phyloP scores from a whole-genome alignment of 306 rosid species.

The Cucumis hystrix region DNA sequence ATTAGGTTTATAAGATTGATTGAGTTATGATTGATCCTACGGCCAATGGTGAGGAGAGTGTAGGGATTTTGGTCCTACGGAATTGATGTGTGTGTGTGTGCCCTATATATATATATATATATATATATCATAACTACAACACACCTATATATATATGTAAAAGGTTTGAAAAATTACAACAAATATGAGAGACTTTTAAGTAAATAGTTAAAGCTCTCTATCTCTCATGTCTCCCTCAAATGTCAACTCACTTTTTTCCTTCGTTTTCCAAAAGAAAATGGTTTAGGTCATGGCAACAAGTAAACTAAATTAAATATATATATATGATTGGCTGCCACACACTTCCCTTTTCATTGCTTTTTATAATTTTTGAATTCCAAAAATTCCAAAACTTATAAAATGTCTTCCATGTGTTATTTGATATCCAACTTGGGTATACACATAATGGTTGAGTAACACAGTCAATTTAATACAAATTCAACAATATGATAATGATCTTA shows the following conservation, averaged over 20 bases:
- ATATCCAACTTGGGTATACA: too few relatives aligned
- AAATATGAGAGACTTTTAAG: too few relatives aligned
- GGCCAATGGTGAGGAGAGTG: background rate
- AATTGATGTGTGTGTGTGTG: background rate
- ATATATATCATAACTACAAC: too few relatives aligned
- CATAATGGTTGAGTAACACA: too few relatives aligned
- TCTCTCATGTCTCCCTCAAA: background rate
- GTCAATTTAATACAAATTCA: too few relatives aligned
- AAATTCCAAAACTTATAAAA: too few relatives aligned
- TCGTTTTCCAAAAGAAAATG: background rate
- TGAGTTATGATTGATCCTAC: background rate
- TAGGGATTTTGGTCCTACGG: background rate
- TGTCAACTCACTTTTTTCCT: background rate
- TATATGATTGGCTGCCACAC: background rate
- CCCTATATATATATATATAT: too few relatives aligned
- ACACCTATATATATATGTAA: too few relatives aligned
- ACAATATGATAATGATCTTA: too few relatives aligned
- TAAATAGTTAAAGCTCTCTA: background rate
- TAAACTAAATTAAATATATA: background rate
- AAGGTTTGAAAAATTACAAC: background rate
- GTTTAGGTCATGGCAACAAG: background rate
- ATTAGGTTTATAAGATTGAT: background rate
- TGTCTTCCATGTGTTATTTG: too few relatives aligned
- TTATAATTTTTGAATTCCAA: too few relatives aligned
- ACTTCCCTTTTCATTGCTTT: too few relatives aligned